phyloP scores from a whole-genome alignment of 352 stramenopile genomes.

The Aphanomyces euteiches region DNA sequence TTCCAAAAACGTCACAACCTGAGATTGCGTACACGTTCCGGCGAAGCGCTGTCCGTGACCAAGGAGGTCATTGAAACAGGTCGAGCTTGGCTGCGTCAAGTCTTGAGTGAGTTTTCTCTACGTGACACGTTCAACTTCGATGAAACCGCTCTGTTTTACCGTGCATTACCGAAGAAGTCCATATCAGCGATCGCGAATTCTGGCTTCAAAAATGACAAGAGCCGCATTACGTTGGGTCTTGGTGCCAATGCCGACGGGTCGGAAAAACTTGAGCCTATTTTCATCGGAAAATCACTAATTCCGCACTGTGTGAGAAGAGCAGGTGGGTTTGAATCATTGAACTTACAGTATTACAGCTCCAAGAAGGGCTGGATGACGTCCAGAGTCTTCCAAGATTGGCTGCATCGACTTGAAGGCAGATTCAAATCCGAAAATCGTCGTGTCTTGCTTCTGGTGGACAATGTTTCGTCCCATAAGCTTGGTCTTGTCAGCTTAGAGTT shows the following conservation, averaged over 20 bases:
- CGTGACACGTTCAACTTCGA: conserved; percentile 10
- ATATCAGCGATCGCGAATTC: background rate
- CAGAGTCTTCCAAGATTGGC: conserved; percentile 16
- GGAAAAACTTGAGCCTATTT: conserved; percentile 12
- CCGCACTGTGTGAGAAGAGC: conserved; percentile 10
- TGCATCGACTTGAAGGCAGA: background rate
- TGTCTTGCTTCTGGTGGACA: conserved; percentile 1
- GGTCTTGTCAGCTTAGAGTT: background rate
- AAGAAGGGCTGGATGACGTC: conserved; percentile 30
- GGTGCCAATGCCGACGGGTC: conserved; percentile 19
- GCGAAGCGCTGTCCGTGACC: background rate
- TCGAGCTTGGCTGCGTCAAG: background rate
- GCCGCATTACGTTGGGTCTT: background rate
- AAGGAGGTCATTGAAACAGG: background rate
- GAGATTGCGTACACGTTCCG: background rate
- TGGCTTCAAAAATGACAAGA: conserved; percentile 23
- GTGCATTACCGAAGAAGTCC: background rate
- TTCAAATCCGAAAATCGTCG: background rate
- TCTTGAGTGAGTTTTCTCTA: background rate
- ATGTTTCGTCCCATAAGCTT: background rate
- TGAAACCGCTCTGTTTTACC: conserved; percentile 5
- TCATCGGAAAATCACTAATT: background rate
- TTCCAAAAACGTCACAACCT: background rate
- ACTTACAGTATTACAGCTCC: conserved; percentile 18
- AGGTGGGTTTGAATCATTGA: background rate